phyloP scores from a whole-genome alignment of 1,284 basidiomycete genomes.

The Inonotus hispidus region DNA sequence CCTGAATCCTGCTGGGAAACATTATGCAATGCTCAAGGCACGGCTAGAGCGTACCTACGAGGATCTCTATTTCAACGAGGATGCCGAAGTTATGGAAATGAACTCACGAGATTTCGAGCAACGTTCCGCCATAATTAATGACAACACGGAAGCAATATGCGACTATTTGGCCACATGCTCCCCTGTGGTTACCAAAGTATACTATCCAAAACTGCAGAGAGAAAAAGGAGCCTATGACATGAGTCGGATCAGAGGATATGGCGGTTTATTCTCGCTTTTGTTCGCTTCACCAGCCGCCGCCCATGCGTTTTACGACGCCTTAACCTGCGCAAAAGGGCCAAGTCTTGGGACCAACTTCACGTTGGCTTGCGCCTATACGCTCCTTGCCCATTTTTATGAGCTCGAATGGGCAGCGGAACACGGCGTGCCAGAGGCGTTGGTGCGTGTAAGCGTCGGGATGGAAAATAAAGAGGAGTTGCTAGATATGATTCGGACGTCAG shows the following conservation, averaged over 20 bases:
- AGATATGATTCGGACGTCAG: constrained; percentile 58
- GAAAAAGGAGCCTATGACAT: constrained; percentile 65
- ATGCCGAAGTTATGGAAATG: constrained; percentile 95
- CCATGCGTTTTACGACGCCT: constrained; percentile 80
- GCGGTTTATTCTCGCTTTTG: constrained; percentile 89
- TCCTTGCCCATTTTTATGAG: constrained; percentile 90
- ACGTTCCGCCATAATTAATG: constrained; percentile 76
- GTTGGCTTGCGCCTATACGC: constrained; percentile 87
- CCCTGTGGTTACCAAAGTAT: constrained; percentile 71
- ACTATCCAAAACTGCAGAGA: constrained; percentile 81
- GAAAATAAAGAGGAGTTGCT: constrained; percentile 69
- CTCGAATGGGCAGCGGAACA: constrained; percentile 87
- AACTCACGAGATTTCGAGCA: constrained; percentile 90
- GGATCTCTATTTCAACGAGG: constrained; percentile 87
- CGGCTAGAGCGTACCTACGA: constrained; percentile 64
- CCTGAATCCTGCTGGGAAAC: constrained; percentile 73
- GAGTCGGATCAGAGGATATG: constrained; percentile 68
- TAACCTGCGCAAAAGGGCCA: constrained; percentile 87
- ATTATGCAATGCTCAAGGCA: constrained; percentile 62
- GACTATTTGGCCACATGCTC: constrained; percentile 61
- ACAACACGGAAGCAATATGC: constrained; percentile 80
- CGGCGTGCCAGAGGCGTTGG: constrained; percentile 82
- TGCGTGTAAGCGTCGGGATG: constrained; percentile 90
- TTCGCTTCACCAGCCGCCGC: constrained; percentile 71
- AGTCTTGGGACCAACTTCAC: constrained; percentile 96